Conservation (phyloP, 225 moss, liverwort and hornwort species). For the Polytrichum commune region DNA sequence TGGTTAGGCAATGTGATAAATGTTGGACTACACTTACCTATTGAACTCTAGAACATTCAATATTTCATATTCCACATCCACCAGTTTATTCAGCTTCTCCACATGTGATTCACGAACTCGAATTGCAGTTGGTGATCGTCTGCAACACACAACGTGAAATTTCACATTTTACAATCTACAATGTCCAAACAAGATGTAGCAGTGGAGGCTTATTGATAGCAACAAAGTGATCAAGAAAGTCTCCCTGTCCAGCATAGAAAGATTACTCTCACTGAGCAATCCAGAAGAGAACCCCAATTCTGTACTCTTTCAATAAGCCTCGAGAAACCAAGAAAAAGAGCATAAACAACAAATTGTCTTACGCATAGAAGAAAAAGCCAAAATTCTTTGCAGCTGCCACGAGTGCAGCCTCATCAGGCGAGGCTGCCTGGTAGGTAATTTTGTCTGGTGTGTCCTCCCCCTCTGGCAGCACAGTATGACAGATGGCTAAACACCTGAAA, state of each 20-base stretch:
- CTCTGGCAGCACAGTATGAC: conserved; percentile 94
- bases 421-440: conserved; percentile 89
- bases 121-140: conserved; percentile 88
- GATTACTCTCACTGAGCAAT: too few relatives aligned
- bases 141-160: conserved; percentile 11
- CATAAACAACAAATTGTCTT: conserved; percentile 7
- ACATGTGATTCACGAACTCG: conserved; percentile 90
- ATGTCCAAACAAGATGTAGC: too few relatives aligned
- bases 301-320: too few relatives aligned
- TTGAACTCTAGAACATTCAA: conserved; percentile 91
- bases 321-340: too few relatives aligned
- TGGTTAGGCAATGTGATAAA: too few relatives aligned
- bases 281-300: too few relatives aligned
- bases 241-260: too few relatives aligned
- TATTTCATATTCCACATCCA: conserved; percentile 86
- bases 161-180: too few relatives aligned
- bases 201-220: too few relatives aligned
- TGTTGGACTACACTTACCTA: conserved; percentile 27
- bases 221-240: too few relatives aligned
- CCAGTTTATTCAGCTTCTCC: conserved; percentile 68
- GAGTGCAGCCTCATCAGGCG: conserved; percentile 93
- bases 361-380: conserved; percentile 93
- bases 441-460: conserved; percentile 88
- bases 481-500: conserved; percentile 90
- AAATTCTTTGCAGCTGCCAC: conserved; percentile 91